Conservation (phyloP, 306 rosid species). For the Senna tora region DNA sequence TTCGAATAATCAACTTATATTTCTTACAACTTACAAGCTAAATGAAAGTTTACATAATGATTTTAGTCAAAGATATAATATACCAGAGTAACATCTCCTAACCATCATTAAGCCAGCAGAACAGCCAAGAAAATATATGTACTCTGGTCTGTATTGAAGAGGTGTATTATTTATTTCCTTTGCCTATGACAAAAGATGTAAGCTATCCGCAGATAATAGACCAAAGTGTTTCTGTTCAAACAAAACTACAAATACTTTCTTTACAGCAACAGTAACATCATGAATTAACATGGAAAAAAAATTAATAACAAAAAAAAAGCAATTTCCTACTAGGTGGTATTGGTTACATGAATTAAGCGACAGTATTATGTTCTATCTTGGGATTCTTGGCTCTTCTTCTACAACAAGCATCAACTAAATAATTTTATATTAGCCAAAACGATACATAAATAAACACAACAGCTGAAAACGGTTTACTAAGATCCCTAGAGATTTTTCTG, state of each 20-base stretch:
- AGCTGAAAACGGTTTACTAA: too few relatives aligned
- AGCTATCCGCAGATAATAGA: not conserved
- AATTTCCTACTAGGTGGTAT: too few relatives aligned
- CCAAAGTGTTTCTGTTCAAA: not conserved
- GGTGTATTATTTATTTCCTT: too few relatives aligned
- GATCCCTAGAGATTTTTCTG: too few relatives aligned
- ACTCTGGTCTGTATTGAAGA: not conserved
- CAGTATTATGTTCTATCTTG: too few relatives aligned
- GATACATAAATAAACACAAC: not conserved
- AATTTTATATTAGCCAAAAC: not conserved
- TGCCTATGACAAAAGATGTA: not conserved
- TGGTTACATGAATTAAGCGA: too few relatives aligned
- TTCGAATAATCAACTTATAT: too few relatives aligned
- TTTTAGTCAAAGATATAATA: not conserved
- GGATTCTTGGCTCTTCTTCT: too few relatives aligned
- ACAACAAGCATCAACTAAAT: not conserved
- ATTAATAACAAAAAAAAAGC: too few relatives aligned
- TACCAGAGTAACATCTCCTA: not conserved
- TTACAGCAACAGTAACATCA: too few relatives aligned
- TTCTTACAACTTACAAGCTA: not conserved
- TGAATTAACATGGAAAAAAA: too few relatives aligned
- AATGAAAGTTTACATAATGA: not conserved
- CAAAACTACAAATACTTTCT: too few relatives aligned
- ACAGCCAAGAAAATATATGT: not conserved
- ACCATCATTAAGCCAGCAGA: not conserved